phyloP scores from a whole-genome alignment of 1,284 basidiomycete genomes.

The Trichosporon sp. region DNA sequence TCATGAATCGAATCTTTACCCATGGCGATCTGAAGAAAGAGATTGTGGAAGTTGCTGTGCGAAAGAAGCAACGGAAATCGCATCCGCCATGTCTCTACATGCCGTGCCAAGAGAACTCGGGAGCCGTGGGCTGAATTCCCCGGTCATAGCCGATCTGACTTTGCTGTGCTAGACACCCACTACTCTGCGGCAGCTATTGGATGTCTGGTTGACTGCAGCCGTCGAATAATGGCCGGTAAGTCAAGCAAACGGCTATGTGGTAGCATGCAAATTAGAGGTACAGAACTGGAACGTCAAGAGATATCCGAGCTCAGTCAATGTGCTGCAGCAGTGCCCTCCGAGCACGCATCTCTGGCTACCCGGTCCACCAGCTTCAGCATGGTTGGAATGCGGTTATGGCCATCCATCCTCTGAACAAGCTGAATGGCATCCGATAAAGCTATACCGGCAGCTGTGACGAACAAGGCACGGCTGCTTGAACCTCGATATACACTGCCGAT shows the following conservation, averaged over 20 bases:
- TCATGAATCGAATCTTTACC: conserved; percentile 12
- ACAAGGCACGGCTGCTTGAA: background rate
- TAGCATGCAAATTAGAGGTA: too few relatives aligned
- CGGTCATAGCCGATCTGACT: too few relatives aligned
- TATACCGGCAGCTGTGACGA: background rate
- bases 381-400: background rate
- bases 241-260: too few relatives aligned
- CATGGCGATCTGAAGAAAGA: background rate
- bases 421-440: background rate
- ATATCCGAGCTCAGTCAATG: background rate
- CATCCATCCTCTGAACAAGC: background rate
- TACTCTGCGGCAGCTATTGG: too few relatives aligned
- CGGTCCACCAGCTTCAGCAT: background rate
- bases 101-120: background rate
- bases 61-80: too few relatives aligned
- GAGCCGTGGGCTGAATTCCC: too few relatives aligned
- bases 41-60: background rate
- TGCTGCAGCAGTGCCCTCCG: background rate
- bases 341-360: background rate
- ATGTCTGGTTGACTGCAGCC: too few relatives aligned
- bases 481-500: background rate
- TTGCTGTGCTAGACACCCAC: too few relatives aligned
- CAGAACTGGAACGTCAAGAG: too few relatives aligned
- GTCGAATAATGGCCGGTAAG: too few relatives aligned
- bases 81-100: too few relatives aligned